These are phyloP conservation scores for Amniculicola lignicola DNA, from an alignment of 495 filamentous ascomycete genomes.

Conservation along the genomic window DNA sequence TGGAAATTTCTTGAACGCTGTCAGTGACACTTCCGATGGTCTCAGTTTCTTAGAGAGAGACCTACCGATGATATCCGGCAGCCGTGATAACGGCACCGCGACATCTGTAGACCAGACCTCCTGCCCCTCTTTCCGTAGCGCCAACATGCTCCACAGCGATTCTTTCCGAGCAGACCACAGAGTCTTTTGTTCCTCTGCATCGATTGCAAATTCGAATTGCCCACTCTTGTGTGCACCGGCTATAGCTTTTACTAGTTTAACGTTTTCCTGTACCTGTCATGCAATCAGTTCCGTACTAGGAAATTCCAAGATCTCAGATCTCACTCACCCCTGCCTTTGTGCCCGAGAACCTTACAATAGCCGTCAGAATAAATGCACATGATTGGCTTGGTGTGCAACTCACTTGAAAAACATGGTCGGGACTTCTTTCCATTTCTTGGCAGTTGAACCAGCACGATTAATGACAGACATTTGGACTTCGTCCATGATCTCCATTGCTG, in stretches of 20 bases:
- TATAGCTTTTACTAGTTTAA: constrained; percentile 61
- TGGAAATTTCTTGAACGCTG: constrained; percentile 63
- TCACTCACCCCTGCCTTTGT: constrained; percentile 60
- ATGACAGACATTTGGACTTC: constrained; percentile 79
- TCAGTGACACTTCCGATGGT: not conserved
- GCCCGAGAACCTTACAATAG: constrained; percentile 55
- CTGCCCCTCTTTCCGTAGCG: constrained; percentile 57
- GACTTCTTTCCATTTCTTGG: constrained; percentile 67
- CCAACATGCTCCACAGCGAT: constrained; percentile 71
- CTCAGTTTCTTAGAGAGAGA: not conserved
- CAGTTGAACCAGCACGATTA: constrained; percentile 67
- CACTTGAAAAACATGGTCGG: constrained; percentile 80
- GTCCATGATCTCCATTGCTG: constrained; percentile 80
- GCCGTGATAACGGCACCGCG: constrained; percentile 78
- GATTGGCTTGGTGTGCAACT: constrained; percentile 10
- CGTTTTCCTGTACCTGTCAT: constrained; percentile 55
- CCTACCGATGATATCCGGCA: constrained; percentile 78
- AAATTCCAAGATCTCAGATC: constrained; percentile 26
- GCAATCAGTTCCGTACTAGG: constrained; percentile 26
- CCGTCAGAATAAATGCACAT: constrained; percentile 12
- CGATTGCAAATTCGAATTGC: constrained; percentile 71
- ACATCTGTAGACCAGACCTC: constrained; percentile 77
- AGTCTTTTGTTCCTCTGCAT: constrained; percentile 62
- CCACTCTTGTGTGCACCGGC: constrained; percentile 59
- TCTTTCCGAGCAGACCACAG: constrained; percentile 77